phyloP scores from a whole-genome alignment of 345 rosid genomes.

The Lepidium africanum region DNA sequence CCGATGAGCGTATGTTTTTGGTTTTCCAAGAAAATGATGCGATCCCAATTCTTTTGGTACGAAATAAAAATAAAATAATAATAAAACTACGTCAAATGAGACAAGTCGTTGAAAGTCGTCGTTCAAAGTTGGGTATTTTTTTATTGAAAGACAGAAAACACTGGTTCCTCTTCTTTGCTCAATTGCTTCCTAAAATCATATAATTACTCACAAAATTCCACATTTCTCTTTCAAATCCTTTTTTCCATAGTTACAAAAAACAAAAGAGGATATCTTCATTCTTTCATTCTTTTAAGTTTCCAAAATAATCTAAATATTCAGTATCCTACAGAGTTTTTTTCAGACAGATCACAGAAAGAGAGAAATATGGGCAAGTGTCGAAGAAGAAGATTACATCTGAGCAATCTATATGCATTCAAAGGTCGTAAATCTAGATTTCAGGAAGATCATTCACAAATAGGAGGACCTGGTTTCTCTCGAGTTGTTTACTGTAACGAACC shows the following conservation, averaged over 20 bases:
- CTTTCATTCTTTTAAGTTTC: too few species aligned
- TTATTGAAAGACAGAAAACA: background rate
- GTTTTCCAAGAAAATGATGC: background rate
- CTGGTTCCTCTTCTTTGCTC: slow-evolving; percentile 15
- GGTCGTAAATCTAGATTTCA: slow-evolving; percentile 58
- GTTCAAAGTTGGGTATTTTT: slow-evolving; percentile 22
- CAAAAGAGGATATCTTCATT: too few species aligned
- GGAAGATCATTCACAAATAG: slow-evolving; percentile 70
- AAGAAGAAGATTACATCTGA: slow-evolving; percentile 53
- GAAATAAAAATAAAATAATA: background rate
- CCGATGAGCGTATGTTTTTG: too few species aligned
- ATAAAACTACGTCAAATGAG: background rate
- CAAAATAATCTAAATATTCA: too few species aligned
- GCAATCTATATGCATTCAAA: slow-evolving; percentile 58
- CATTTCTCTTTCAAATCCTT: background rate
- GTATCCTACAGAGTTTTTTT: too few species aligned
- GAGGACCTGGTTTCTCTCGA: slow-evolving; percentile 94
- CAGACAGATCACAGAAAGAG: too few species aligned
- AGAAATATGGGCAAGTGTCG: background rate
- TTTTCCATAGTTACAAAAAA: background rate
- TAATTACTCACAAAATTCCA: background rate
- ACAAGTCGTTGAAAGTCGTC: slow-evolving; percentile 18
- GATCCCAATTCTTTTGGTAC: background rate
- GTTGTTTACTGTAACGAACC: slow-evolving; percentile 78
- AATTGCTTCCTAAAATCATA: background rate